Evolutionary conservation across 257 asterid species (phyloP), one percentile per base, ranked within the genome.

Genomic region (Anisodus acutangulus): DNA sequence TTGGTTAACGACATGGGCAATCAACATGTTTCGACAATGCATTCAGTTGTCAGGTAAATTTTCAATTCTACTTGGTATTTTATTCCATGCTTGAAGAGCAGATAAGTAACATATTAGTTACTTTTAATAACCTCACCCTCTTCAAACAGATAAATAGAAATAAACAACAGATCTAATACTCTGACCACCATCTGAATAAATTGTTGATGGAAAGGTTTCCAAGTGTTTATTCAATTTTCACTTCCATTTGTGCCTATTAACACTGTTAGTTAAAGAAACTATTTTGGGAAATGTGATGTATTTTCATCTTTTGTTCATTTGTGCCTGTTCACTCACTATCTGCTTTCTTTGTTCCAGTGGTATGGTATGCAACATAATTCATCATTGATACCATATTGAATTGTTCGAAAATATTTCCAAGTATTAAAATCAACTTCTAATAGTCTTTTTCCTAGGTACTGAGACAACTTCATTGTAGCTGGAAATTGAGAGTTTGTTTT

Each of bases 21-120:
- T 66, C 87, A 91, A 88, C 91, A 91, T 71, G 92, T 85, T 83
- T 84, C 90, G 9, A 70, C 89, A 19, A 71, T 91, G 78, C 88
- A 83, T 76, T 91, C 92, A 55, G 91, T 87, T 90, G 90, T 90
- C 76, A 89, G 97, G 98, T 94, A 49, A 26, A 35, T 54, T 64
- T 88, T 76, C 55, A 10, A 22, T 84, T 64, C 13, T 53, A 82
- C 31, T 55, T 83, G 81, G n/a, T 43, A 78, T 35, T 6, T 6
- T 35, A 12, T 76, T 26, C 62, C 8, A 63, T 76, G 45, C 12
- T 22, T 76, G 22, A 76, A 76, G 81, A 76, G 63, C 63, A 51
- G 45, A 76, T 76, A 51, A 12, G 62, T 49, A 49, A 51, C 22
- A 22, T n/a, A 76, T 12, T 31, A 4, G 62, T 6, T 49, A 51